phyloP scores from a whole-genome alignment of 2,329 filamentous ascomycete genomes.

The Sporothrix phasma region DNA sequence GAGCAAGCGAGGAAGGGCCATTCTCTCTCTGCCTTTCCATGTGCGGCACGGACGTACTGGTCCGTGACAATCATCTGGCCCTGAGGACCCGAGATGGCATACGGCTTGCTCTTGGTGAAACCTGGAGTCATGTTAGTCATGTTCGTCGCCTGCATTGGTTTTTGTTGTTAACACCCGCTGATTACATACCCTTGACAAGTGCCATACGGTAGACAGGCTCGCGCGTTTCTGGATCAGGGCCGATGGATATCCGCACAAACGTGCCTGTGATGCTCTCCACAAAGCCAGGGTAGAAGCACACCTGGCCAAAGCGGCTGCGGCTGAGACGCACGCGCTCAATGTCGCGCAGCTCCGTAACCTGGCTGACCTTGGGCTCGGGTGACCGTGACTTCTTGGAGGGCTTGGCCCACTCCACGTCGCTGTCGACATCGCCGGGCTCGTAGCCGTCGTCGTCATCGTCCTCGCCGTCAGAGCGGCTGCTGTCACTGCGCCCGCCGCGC shows the following conservation, averaged over 20 bases:
- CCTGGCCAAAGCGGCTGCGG: slow-evolving; percentile 74
- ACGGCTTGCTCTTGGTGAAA: slow-evolving; percentile 69
- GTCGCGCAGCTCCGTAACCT: slow-evolving; percentile 65
- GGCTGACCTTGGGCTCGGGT: slow-evolving; percentile 53
- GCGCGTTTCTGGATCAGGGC: slow-evolving; percentile 61
- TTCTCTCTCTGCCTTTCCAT: slow-evolving; percentile 73
- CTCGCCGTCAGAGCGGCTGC: slow-evolving; percentile 28
- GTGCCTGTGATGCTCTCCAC: slow-evolving; percentile 72
- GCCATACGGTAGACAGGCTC: slow-evolving; percentile 79
- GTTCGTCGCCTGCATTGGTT: too few relatives aligned
- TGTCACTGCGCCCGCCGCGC: slow-evolving; percentile 21
- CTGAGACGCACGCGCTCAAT: slow-evolving; percentile 77
- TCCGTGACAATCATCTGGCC: slow-evolving; percentile 74
- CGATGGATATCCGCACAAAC: slow-evolving; percentile 76
- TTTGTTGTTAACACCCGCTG: not conserved
- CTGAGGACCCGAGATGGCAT: slow-evolving; percentile 65
- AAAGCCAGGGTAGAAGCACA: slow-evolving; percentile 90
- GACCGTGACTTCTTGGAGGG: slow-evolving; percentile 39
- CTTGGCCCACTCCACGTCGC: slow-evolving; percentile 69
- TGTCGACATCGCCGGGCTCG: slow-evolving; percentile 55
- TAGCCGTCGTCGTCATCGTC: slow-evolving; percentile 44
- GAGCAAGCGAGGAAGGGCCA: slow-evolving; percentile 90
- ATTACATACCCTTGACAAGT: slow-evolving; percentile 62
- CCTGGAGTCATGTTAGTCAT: slow-evolving; percentile 35
- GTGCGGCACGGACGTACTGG: slow-evolving; percentile 70